These are phyloP conservation scores for Rhododendron kiyosumense DNA, from an alignment of 148 eudicot genomes.

Conservation along the genomic window DNA sequence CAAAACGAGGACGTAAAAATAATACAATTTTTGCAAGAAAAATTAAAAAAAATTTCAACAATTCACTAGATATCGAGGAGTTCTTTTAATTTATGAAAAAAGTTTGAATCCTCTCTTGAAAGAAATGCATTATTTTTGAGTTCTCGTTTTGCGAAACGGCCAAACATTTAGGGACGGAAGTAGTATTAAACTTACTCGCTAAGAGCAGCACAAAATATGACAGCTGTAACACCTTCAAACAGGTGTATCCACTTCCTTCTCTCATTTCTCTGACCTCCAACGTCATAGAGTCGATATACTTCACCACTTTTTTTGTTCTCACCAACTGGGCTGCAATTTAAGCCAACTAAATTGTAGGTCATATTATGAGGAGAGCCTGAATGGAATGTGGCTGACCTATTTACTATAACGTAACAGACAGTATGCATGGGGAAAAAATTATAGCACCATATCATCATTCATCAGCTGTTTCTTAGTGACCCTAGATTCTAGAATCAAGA, in stretches of 20 bases:
- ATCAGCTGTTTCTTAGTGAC: neutral
- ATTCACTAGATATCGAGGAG: too few relatives aligned
- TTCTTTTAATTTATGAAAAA: too few relatives aligned
- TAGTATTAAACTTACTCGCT: conserved; percentile 85
- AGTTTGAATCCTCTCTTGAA: too few relatives aligned
- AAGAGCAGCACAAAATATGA: conserved; percentile 93
- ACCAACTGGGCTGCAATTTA: conserved; percentile 79
- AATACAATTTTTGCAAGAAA: too few relatives aligned
- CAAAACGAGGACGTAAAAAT: too few relatives aligned
- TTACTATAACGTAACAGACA: neutral
- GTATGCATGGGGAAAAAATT: neutral
- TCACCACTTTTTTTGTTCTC: conserved; percentile 95
- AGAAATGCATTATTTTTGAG: too few relatives aligned
- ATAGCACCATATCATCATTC: neutral
- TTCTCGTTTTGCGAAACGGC: too few relatives aligned
- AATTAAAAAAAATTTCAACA: too few relatives aligned
- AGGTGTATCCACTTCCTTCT: conserved; percentile 99
- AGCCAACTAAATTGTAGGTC: neutral
- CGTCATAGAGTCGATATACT: conserved; percentile 92
- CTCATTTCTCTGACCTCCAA: conserved; percentile 99
- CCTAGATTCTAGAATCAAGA: conserved; percentile 1
- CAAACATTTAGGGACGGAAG: too few relatives aligned
- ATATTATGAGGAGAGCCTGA: conserved; percentile 7
- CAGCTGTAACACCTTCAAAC: conserved; percentile 98
- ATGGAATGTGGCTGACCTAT: neutral